Evolutionary conservation across 768 basidiomycete species (phyloP), one percentile per base, ranked within the genome.

Genomic region (Boletus bicolor): DNA sequence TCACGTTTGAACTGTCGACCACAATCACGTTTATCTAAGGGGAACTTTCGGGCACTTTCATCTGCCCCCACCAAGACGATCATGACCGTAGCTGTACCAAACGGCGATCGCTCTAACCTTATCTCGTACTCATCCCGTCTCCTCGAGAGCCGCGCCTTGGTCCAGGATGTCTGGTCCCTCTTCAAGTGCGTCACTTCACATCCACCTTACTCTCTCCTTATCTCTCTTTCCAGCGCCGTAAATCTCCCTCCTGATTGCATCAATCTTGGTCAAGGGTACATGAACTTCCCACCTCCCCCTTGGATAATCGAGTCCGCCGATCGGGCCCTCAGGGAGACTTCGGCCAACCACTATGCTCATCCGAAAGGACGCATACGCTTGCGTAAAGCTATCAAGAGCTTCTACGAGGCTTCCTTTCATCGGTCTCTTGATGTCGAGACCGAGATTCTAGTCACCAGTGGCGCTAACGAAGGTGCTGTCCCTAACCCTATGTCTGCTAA

Each of bases 261-360:
- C 68, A 99, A 99, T 73, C 86, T 99, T 43, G 96, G 96, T 5
- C 96, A 87, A 71, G 89, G 89, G 5, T 95, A 93, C 74, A 95
- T 95, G 93, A 93, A 93, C 77, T 95, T 94, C 68, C 70, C 84
- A 1, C 93, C 93, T 15, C 91, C 93, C 3, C 64, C 78, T 55
- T 94, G 90, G 87, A 80, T 95, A 54, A 82, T 77, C 41, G 77
- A 86, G 19, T 89, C 87, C 1, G 92, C 90, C 5, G 77, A 83
- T 47, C 76, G 81, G 21, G 92, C 93, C 0, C 74, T 95, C 41
- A 73, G 74, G 42, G 68, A 72, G 19, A 80, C 90, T 15, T 76
- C 78, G 12, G 72, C 83, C 7, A 93, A 93, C 72, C 93, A 95
- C 68, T 95, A 95, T 71, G 90, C 91, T 24, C 93, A 95, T 66